These are phyloP conservation scores for Chytriomyces sp. DNA, from an alignment of 192 early-diverging fungal species.

Conservation along the genomic window DNA sequence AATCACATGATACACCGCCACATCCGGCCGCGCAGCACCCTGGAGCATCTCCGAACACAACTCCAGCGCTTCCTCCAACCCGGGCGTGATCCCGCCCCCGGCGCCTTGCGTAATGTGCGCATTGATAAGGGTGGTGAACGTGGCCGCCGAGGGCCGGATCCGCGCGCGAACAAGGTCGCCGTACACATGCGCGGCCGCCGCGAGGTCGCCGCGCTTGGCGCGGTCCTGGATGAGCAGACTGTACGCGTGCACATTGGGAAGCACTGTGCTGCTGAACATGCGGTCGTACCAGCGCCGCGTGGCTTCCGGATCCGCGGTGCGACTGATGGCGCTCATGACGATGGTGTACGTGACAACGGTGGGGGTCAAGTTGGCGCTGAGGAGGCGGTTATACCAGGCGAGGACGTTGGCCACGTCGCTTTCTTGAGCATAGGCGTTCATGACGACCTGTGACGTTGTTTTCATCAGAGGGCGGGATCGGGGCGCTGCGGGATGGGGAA, in stretches of 20 bases:
- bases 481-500: too few relatives aligned
- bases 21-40: constrained; percentile 12
- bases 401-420: constrained; percentile 14
- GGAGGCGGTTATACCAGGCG: constrained; percentile 31
- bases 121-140: constrained; percentile 28
- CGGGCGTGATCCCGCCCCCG: background rate
- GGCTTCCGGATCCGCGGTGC: constrained; percentile 27
- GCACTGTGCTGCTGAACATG: constrained; percentile 23
- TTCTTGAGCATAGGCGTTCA: constrained; percentile 28
- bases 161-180: constrained; percentile 18
- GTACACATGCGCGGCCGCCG: constrained; percentile 22
- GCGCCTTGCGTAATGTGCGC: constrained; percentile 3
- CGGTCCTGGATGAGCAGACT: constrained; percentile 28
- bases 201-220: constrained; percentile 24
- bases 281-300: constrained; percentile 34
- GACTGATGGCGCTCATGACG: constrained; percentile 30
- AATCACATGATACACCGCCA: constrained; percentile 24
- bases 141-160: constrained; percentile 21
- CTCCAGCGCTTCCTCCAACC: constrained; percentile 13
- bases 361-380: constrained; percentile 21
- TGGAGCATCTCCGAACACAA: constrained; percentile 21
- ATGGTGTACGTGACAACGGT: constrained; percentile 30
- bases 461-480: too few relatives aligned
- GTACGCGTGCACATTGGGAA: constrained; percentile 36
- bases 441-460: constrained; percentile 16